Conservation (phyloP, 2,329 filamentous ascomycete species). For the Neonectria neomacrospora region DNA sequence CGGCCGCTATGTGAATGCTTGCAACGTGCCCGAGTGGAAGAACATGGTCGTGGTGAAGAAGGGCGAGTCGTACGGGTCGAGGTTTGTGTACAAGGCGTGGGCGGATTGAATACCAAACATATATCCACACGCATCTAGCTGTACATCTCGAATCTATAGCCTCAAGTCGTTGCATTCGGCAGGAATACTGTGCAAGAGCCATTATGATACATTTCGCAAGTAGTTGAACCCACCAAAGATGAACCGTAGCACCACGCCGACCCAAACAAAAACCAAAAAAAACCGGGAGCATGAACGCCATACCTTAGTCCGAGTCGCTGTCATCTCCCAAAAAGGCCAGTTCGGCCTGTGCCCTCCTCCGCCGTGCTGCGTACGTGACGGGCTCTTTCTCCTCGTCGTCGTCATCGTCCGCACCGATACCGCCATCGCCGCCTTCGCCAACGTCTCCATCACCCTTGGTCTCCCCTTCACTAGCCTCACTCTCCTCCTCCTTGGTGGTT, state of each 20-base stretch:
- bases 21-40: slow-evolving; percentile 84
- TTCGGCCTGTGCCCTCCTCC: slow-evolving; percentile 61
- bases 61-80: slow-evolving; percentile 83
- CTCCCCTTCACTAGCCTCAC: slow-evolving; percentile 41
- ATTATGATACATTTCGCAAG: background rate
- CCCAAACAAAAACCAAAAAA: slow-evolving; percentile 16
- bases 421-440: slow-evolving; percentile 39
- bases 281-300: slow-evolving; percentile 1
- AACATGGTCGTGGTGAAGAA: slow-evolving; percentile 83
- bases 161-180: slow-evolving; percentile 2
- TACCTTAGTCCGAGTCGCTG: slow-evolving; percentile 68
- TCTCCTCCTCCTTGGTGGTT: slow-evolving; percentile 46
- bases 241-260: slow-evolving; percentile 8
- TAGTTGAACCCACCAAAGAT: background rate
- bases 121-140: background rate
- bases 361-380: slow-evolving; percentile 55
- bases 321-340: slow-evolving; percentile 76
- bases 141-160: slow-evolving; percentile 6
- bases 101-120: slow-evolving; percentile 62
- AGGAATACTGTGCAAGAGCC: slow-evolving; percentile 10
- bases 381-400: slow-evolving; percentile 47
- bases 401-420: slow-evolving; percentile 39
- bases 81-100: slow-evolving; percentile 89
- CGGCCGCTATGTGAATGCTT: slow-evolving; percentile 88
- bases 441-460: background rate